Base-by-base conservation (phyloP, 768 basidiomycete species). In the Macrolepiota albuminosa region DNA sequence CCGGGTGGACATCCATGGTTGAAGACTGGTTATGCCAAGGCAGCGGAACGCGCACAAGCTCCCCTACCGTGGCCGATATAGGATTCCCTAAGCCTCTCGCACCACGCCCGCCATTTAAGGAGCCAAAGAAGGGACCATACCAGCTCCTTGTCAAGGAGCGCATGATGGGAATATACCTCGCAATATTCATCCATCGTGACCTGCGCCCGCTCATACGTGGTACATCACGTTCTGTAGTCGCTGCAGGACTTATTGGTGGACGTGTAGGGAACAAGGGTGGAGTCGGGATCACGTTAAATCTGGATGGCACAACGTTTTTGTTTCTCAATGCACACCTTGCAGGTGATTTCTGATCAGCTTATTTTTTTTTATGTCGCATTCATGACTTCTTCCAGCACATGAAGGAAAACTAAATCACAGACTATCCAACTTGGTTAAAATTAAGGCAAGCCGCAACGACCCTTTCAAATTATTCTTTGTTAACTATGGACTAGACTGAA, bases 301-400 rank as follows among this genome's bases (percentile, higher is more conserved):
- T 98, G 21, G 86, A 84, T 50, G 88, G 87, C n/a, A 87, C 84
- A 26, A 89, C 92, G 0, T 79, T 97, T 48, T 77, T 98, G 13
- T 96, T 98, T 71, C 73, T 97, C 66, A 97, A 96, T 65, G 89
- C 92, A 0, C 95, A 98, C 71, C 77, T 97, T 29, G 91, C 95
- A 21, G 94, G 92, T 84, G 61, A 42, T 76, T 60, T 21, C 13
- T 34, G 29, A 14, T 13, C 33, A 13, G 9, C 56, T 46, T 18
- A 1, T 29, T 16, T 56, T 29, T 16, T 56, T 43, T 56, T 26
- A 14, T 39, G 14, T 24, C 29, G n/a, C 26, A 40, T 37, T 40
- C n/a, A 57, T 5, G 29, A 40, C 21, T 40, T 59, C 24, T 52
- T 43, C 9, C 63, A 91, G 91, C 91, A 9, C 91, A 92, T 61